These are phyloP conservation scores for Coccinonectria pachysandricola DNA, from an alignment of 2,329 filamentous ascomycete genomes.

Conservation along the genomic window DNA sequence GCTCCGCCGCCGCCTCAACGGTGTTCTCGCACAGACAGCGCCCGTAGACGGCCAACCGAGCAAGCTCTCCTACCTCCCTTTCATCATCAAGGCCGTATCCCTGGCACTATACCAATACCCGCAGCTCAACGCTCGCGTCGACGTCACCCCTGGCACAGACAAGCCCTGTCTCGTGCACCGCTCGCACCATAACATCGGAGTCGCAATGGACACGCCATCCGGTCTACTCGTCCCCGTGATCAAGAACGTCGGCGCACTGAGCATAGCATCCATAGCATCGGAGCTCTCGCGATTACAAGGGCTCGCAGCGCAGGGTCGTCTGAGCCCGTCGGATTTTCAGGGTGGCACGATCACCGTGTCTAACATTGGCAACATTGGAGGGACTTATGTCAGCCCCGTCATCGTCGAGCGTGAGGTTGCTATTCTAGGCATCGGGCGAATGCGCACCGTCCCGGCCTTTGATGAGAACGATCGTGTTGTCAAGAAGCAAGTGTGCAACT, in stretches of 20 bases:
- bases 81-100: slow-evolving; percentile 92
- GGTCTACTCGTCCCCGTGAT: slow-evolving; percentile 90
- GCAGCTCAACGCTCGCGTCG: slow-evolving; percentile 77
- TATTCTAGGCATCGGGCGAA: slow-evolving; percentile 79
- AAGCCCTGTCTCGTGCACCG: slow-evolving; percentile 73
- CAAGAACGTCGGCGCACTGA: slow-evolving; percentile 67
- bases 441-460: slow-evolving; percentile 75
- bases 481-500: slow-evolving; percentile 71
- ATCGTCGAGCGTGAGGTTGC: slow-evolving; percentile 86
- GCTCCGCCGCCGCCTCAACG: slow-evolving; percentile 67
- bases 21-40: slow-evolving; percentile 33
- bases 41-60: slow-evolving; percentile 39
- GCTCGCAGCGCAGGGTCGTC: slow-evolving; percentile 63
- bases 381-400: slow-evolving; percentile 82
- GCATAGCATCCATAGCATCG: slow-evolving; percentile 65
- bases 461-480: slow-evolving; percentile 49
- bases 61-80: slow-evolving; percentile 83
- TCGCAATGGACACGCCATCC: slow-evolving; percentile 86
- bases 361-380: slow-evolving; percentile 92
- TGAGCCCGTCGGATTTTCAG: slow-evolving; percentile 63
- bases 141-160: slow-evolving; percentile 40
- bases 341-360: slow-evolving; percentile 92
- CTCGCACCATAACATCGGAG: slow-evolving; percentile 82
- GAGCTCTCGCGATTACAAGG: slow-evolving; percentile 66
- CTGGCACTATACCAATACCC: slow-evolving; percentile 73